phyloP scores from a whole-genome alignment of 495 filamentous ascomycete species.

The Margaritispora aquatica region DNA sequence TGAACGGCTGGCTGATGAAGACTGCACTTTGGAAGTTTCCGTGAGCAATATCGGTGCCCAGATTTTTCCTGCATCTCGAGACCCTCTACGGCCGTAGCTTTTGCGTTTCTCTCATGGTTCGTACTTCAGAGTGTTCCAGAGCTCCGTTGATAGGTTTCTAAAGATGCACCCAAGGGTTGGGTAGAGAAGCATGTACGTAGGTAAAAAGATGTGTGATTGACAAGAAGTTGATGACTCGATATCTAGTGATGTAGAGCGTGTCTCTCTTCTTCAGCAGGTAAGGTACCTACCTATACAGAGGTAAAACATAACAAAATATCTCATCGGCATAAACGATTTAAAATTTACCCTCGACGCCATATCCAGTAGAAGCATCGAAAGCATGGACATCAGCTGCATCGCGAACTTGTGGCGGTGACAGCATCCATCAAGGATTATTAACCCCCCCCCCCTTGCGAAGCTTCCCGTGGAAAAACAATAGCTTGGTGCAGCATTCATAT shows the following conservation, averaged over 20 bases:
- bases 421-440: neutral
- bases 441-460: neutral
- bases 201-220: no score
- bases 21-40: neutral
- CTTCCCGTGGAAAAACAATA: neutral
- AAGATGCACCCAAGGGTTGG: no score
- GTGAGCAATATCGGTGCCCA: neutral
- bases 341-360: neutral
- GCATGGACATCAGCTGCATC: neutral
- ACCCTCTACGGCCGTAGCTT: neutral
- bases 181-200: no score
- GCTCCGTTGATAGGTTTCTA: no score
- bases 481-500: neutral
- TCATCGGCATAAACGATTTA: neutral
- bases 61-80: neutral
- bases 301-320: no score
- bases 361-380: neutral
- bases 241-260: no score
- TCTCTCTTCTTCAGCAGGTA: neutral
- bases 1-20: no score
- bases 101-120: no score
- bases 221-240: no score
- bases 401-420: neutral
- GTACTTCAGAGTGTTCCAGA: no score
- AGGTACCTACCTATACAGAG: no score